Evolutionary conservation across 2,329 filamentous ascomycete genomes (phyloP).

Genomic region (Xylaria sp.): DNA sequence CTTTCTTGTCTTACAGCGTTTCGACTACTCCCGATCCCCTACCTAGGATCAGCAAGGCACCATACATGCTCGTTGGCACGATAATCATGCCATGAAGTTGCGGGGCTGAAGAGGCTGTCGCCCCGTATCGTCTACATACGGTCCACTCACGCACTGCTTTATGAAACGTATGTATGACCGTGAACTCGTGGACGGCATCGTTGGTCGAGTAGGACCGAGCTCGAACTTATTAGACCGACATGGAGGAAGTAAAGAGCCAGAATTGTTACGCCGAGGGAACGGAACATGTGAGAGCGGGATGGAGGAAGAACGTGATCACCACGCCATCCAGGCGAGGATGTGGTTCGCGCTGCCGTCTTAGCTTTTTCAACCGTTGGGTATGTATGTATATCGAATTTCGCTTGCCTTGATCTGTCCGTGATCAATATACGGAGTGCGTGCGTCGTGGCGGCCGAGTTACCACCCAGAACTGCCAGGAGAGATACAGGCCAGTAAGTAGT

Average conservation of each 20-base stretch:
- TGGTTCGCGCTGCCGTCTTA: neutral
- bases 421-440: no score
- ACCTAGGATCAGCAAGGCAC: slow-evolving; percentile 3
- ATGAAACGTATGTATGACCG: neutral
- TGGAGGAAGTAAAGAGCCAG: neutral
- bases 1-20: slow-evolving; percentile 10
- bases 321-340: neutral
- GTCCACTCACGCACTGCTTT: slow-evolving; percentile 1
- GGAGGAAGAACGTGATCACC: neutral
- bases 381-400: neutral
- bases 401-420: neutral
- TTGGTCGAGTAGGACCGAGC: neutral
- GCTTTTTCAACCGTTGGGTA: neutral
- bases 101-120: slow-evolving; percentile 4
- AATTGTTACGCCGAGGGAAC: neutral
- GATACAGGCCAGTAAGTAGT: no score
- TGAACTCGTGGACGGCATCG: neutral
- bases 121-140: neutral
- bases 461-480: no score
- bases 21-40: slow-evolving; percentile 3
- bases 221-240: neutral
- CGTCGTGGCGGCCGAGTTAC: no score
- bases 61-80: no score
- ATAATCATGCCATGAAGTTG: neutral
- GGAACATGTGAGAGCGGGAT: no score